These are phyloP conservation scores for Trichoderma oligosporum DNA, from an alignment of 2,329 filamentous ascomycete species.

Conservation along the genomic window DNA sequence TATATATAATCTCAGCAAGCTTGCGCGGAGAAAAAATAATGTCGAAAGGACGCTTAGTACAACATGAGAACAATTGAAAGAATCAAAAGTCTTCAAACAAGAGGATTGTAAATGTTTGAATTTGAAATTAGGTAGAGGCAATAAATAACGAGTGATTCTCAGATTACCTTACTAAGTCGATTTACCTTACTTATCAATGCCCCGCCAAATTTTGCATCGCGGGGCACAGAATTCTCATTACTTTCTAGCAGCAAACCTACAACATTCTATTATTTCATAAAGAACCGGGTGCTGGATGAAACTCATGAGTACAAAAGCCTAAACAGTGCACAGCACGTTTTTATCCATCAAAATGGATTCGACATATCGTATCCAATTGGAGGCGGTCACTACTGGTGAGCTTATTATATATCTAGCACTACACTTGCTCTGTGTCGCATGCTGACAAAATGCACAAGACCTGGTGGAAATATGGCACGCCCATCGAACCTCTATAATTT, in stretches of 20 bases:
- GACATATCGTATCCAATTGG: conserved; percentile 9
- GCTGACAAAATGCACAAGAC: conserved; percentile 28
- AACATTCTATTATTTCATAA: conserved; percentile 17
- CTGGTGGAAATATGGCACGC: conserved; percentile 45
- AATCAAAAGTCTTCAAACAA: too few species aligned
- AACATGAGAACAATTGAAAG: too few species aligned
- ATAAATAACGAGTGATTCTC: neutral
- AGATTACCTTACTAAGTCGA: neutral
- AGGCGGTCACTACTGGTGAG: conserved; percentile 19
- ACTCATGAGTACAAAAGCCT: conserved; percentile 9
- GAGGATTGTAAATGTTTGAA: too few species aligned
- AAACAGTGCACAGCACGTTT: neutral
- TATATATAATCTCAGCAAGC: too few species aligned
- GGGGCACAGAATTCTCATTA: conserved; percentile 22
- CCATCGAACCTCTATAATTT: conserved; percentile 44
- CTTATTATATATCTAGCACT: neutral
- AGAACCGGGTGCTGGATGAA: conserved; percentile 6
- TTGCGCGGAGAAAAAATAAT: too few species aligned
- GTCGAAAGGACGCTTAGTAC: too few species aligned
- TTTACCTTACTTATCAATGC: conserved; percentile 18
- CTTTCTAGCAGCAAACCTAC: conserved; percentile 8
- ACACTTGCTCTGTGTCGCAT: neutral
- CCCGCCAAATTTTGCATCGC: conserved; percentile 26
- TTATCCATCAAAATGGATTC: conserved; percentile 20
- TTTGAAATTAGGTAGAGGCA: too few species aligned